A percentile compares a stretch with the other conserved stretches of the same genome.
Conservation (phyloP, 257 asterid species). For the Solanum sparsipilum region DNA sequence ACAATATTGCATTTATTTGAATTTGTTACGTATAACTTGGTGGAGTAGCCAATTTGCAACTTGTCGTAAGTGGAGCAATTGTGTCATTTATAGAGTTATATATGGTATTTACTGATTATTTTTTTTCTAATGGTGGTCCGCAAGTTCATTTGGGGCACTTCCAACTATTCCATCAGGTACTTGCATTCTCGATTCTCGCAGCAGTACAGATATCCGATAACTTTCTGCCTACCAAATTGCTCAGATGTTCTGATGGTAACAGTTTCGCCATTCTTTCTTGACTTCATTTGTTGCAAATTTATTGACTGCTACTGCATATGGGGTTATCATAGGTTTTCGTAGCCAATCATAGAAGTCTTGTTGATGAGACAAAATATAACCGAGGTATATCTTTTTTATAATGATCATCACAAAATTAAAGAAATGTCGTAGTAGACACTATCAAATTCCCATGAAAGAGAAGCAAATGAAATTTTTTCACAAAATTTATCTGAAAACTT, state of each 20-base stretch:
- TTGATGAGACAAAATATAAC: neutral
- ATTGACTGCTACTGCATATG: slow-evolving; percentile 21
- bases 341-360: neutral
- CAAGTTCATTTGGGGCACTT: neutral
- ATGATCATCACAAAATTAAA: neutral
- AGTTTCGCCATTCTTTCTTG: neutral
- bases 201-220: neutral
- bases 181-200: neutral
- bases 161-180: neutral
- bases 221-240: neutral
- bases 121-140: neutral
- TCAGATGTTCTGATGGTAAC: neutral
- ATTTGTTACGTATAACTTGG: neutral
- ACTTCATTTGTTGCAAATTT: neutral
- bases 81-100: neutral
- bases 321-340: slow-evolving; percentile 12
- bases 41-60: neutral
- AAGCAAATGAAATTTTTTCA: neutral
- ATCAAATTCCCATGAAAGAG: neutral
- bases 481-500: neutral
- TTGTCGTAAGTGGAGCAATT: neutral
- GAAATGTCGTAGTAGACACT: neutral
- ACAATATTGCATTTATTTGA: neutral
- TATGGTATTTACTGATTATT: neutral
- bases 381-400: neutral